Evolutionary conservation across 768 basidiomycete species (phyloP).

Genomic region (Holtermannia corniformis): DNA sequence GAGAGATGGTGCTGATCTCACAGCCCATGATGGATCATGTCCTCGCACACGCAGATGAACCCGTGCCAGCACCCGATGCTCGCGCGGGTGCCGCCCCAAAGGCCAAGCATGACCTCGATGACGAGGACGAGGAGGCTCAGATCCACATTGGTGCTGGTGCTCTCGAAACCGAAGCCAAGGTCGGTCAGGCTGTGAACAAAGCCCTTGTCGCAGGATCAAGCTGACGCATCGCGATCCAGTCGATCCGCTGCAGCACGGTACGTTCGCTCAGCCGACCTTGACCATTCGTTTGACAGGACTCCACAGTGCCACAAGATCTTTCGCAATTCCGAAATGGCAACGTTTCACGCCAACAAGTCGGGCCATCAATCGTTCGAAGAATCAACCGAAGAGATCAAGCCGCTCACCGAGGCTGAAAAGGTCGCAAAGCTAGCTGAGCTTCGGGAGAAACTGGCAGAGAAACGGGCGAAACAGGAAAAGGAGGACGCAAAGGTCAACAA

Average conservation of each 20-base stretch:
- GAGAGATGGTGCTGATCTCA: slow-evolving; percentile 7
- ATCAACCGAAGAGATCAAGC: slow-evolving; percentile 91
- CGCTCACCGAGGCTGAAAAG: slow-evolving; percentile 90
- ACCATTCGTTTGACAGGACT: too few relatives aligned
- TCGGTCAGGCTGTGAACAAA: slow-evolving; percentile 39
- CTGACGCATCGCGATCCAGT: not conserved
- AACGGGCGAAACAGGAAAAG: slow-evolving; percentile 61
- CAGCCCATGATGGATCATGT: slow-evolving; percentile 65
- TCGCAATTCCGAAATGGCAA: slow-evolving; percentile 73
- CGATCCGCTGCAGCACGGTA: not conserved
- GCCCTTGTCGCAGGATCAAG: slow-evolving; percentile 35
- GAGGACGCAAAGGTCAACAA: slow-evolving; percentile 61
- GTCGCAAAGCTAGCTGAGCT: slow-evolving; percentile 69
- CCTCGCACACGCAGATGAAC: slow-evolving; percentile 65
- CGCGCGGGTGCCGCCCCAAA: slow-evolving; percentile 7
- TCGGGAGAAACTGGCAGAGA: slow-evolving; percentile 65
- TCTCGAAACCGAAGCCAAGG: slow-evolving; percentile 22
- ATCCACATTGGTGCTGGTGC: slow-evolving; percentile 42
- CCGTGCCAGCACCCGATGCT: slow-evolving; percentile 51
- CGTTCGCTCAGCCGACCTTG: not conserved
- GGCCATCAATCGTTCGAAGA: slow-evolving; percentile 96
- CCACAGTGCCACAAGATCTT: slow-evolving; percentile 78
- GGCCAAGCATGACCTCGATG: slow-evolving; percentile 60
- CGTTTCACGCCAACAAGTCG: slow-evolving; percentile 87
- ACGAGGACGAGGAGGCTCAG: slow-evolving; percentile 50